These are phyloP conservation scores for Meredithiella fracta DNA, from an alignment of 2,329 filamentous ascomycete genomes.

Conservation along the genomic window DNA sequence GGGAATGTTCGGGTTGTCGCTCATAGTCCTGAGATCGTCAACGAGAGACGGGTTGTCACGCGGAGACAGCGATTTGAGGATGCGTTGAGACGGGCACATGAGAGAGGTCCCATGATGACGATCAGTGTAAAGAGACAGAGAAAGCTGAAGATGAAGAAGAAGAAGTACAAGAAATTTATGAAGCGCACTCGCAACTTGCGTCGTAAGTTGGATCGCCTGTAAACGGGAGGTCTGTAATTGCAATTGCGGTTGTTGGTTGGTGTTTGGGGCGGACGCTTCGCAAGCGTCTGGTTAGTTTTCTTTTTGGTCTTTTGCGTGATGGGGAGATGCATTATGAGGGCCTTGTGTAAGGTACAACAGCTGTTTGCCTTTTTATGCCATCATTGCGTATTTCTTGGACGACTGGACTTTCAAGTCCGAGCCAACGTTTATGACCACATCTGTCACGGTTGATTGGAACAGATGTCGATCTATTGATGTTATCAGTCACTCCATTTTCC, in stretches of 20 bases:
- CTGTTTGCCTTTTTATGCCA: not conserved
- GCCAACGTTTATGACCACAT: not conserved
- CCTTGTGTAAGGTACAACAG: not conserved
- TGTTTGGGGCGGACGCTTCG: not conserved
- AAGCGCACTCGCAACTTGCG: slow-evolving; percentile 75
- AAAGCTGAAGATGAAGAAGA: slow-evolving; percentile 99
- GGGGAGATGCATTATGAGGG: too few relatives aligned
- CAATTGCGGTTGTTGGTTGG: not conserved
- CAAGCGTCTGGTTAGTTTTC: not conserved
- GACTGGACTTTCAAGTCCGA: not conserved
- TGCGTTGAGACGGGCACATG: slow-evolving; percentile 26
- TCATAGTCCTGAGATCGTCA: slow-evolving; percentile 41
- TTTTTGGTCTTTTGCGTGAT: not conserved
- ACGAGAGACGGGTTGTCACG: slow-evolving; percentile 28
- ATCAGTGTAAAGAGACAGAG: slow-evolving; percentile 86
- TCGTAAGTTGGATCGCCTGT: slow-evolving; percentile 61
- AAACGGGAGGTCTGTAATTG: slow-evolving; percentile 17
- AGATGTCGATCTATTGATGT: not conserved
- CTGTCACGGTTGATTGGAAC: not conserved
- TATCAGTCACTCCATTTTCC: not conserved
- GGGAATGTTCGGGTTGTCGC: slow-evolving; percentile 44
- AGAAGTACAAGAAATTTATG: slow-evolving; percentile 99
- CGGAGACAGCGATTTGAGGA: slow-evolving; percentile 44
- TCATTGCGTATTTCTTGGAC: slow-evolving; percentile 1
- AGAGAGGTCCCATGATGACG: slow-evolving; percentile 46